Base-by-base conservation (phyloP, 2,329 filamentous ascomycete genomes). In the Alternaria consortialis region DNA sequence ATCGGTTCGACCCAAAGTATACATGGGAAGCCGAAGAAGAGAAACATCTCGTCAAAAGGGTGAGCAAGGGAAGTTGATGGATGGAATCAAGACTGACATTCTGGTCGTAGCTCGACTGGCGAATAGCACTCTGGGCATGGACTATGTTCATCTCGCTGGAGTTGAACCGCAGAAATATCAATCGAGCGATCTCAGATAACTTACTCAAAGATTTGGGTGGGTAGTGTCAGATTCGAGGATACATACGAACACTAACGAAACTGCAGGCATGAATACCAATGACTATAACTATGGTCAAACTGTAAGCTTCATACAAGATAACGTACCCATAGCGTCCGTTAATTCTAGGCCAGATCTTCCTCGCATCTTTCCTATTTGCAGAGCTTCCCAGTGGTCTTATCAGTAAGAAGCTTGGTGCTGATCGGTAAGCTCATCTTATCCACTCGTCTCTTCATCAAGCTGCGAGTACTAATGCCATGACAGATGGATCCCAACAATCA, bases 341-440 rank as follows among this genome's bases (percentile, higher is more conserved):
- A 8, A 68, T 7, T 31, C 43, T 5, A 40, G n/a, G 34, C 11
- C 58, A 70, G 63, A 72, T 75, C 2, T 75, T 74, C 32, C 63
- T 75, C 0, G 72, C 82, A 0, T 76, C 77, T 0, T 85, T 85
- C 56, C 74, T 85, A 2, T 77, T 79, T 1, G 82, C 84, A 5
- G 83, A 85, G 44, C 71, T 85, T 0, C 84, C 84, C 3, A 83
- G 82, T 48, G 82, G 82, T 15, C 72, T 86, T 3, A 75, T 85
- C 52, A 84, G 81, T 56, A 85, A 85, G 73, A 83, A 83, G 53
- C 67, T 85, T 7, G 84, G 84, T 9, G 82, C 83, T 0, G 82
- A 85, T 63, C 66, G 76, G 40, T 70, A 57, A 29, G 62, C 31
- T 23, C 64, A 40, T 39, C 9, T 27, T 1, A 13, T 31, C n/a